phyloP scores from a whole-genome alignment of 441 rosid species.

The Adansonia grandidieri region DNA sequence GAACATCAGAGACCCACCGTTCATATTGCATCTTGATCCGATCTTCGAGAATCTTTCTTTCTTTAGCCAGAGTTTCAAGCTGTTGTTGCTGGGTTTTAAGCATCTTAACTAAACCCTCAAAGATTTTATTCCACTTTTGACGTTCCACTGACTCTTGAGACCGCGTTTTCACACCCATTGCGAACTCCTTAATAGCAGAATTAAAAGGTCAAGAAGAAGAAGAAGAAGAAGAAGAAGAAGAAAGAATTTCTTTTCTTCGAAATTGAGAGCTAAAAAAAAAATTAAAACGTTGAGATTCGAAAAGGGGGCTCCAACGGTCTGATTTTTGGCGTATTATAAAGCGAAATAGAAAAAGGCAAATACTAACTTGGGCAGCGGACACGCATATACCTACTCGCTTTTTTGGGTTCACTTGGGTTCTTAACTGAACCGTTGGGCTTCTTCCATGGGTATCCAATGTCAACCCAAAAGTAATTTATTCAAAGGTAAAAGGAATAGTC shows the following conservation, averaged over 20 bases:
- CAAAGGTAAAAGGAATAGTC: too few relatives aligned
- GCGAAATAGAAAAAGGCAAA: neutral
- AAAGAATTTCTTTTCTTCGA: neutral
- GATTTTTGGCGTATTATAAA: neutral
- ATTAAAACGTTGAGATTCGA: conserved; percentile 37
- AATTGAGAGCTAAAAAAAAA: neutral
- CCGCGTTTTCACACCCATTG: conserved; percentile 39
- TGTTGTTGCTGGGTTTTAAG: conserved; percentile 64
- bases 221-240: neutral
- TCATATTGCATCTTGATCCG: conserved; percentile 51
- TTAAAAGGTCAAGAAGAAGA: conserved; percentile 11
- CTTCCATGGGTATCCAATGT: too few relatives aligned
- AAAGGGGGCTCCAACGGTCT: conserved; percentile 33
- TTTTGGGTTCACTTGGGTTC: conserved; percentile 25
- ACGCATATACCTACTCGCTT: neutral
- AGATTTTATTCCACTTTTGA: conserved; percentile 60
- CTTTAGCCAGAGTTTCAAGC: conserved; percentile 57
- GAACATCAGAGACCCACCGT: conserved; percentile 52
- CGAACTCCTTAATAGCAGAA: neutral
- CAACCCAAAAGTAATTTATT: too few relatives aligned
- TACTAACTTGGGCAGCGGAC: neutral
- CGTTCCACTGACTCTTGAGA: conserved; percentile 48
- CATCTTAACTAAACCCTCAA: conserved; percentile 55
- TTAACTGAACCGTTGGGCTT: too few relatives aligned
- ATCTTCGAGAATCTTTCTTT: conserved; percentile 64